Base-by-base conservation (phyloP, 805 yeast species). In the Wickerhamiella parazyma region DNA sequence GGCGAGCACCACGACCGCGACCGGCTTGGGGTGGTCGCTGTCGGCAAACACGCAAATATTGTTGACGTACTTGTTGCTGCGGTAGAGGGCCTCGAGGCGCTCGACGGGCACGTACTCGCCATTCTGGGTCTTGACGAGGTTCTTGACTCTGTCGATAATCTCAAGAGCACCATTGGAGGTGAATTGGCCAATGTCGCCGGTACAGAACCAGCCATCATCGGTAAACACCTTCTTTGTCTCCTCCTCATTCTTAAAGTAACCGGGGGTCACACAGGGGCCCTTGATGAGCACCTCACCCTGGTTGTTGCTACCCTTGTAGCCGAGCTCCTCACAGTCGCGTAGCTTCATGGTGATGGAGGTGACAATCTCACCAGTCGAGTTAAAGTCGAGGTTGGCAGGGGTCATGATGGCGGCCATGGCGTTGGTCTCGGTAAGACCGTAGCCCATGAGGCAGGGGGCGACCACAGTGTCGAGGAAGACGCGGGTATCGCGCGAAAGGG, bases 81-180 rank as follows among this genome's bases (percentile, higher is more conserved):
- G 76, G 69, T 91, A 91, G 40, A 82, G 70, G 9, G 94, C 73
- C 67, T 91, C 98, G 52, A 91, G 69, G 65, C 87, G 87, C 66
- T 91, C 98, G 56, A 91, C 72, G 3, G 98, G 98, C 62, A 91
- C 84, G 65, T 91, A 91, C 68, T 91, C 98, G 66, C 98, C 98
- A 61, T 91, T 89, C 56, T 75, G 71, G 16, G 98, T 91, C 72
- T 91, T 91, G 55, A 91, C 94, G 64, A 91, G 71, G 63, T 91
- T 91, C 77, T 91, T 91, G 70, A 76, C 83, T 61, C 98, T 81
- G 67, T 91, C 98, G 61, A 91, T 82, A 48, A 91, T 69, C 59
- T 72, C 76, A 58, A 91, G 70, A 46, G 76, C 78, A 51, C 97
- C 97, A 51, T 69, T 71, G 18, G 22, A 14, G 35, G 87, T 72